These are phyloP conservation scores for Lathyrus sativus DNA, from an alignment of 306 rosid genomes.

Conservation along the genomic window DNA sequence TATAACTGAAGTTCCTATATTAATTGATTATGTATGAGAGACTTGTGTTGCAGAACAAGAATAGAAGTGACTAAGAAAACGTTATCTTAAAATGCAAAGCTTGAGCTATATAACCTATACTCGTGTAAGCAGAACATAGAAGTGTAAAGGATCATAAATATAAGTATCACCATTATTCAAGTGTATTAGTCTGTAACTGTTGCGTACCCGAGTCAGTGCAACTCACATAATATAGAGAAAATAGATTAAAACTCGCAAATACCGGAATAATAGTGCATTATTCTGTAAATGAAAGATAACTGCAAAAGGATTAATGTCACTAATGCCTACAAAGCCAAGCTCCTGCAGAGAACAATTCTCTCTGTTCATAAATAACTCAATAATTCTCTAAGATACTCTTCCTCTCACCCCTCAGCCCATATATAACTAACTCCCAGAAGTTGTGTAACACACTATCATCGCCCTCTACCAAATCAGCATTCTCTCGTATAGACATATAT, in stretches of 20 bases:
- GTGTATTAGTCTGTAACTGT: background rate
- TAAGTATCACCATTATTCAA: background rate
- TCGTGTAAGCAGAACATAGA: background rate
- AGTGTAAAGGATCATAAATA: background rate
- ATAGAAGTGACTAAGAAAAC: background rate
- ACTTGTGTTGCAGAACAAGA: background rate
- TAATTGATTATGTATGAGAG: background rate
- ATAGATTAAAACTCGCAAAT: no score
- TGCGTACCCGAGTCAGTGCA: no score
- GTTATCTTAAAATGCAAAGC: background rate
- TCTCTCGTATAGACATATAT: background rate
- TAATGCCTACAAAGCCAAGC: background rate
- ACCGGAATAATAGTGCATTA: no score
- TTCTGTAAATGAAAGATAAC: background rate
- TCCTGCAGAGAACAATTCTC: background rate
- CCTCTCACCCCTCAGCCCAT: background rate
- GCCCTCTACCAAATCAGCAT: background rate
- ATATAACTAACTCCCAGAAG: background rate
- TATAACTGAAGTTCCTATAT: background rate
- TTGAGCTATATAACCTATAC: background rate
- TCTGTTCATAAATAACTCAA: background rate
- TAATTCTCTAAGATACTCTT: background rate
- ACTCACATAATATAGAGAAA: no score
- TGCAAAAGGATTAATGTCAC: background rate
- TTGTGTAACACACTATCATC: background rate